These are phyloP conservation scores for Trichoderma atroviride DNA, from an alignment of 2,329 filamentous ascomycete species.

Conservation along the genomic window DNA sequence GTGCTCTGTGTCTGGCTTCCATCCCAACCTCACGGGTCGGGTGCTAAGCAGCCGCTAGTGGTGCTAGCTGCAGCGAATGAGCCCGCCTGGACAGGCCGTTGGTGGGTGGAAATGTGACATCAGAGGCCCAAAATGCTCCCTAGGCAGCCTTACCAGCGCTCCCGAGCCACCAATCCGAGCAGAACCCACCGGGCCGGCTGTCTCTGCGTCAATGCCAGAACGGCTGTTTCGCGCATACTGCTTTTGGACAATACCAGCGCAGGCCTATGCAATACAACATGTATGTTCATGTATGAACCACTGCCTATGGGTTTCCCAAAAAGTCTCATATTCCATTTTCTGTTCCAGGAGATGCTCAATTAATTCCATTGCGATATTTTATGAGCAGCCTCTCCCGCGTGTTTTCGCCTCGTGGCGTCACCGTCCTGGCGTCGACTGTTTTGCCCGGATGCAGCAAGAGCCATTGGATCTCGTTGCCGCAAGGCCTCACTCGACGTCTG, in stretches of 20 bases:
- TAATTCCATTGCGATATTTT: not conserved
- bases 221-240: not conserved
- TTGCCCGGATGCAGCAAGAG: slow-evolving; percentile 24
- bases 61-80: not conserved
- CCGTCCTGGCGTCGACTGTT: slow-evolving; percentile 9
- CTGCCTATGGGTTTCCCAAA: not conserved
- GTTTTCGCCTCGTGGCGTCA: not conserved
- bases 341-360: not conserved
- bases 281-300: not conserved
- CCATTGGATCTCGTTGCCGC: not conserved
- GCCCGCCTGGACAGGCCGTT: not conserved
- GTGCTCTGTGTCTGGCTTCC: not conserved
- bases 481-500: not conserved
- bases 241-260: not conserved
- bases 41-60: not conserved
- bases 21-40: not conserved
- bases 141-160: slow-evolving; percentile 1
- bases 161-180: not conserved
- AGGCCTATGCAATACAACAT: too few relatives aligned
- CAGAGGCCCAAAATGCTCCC: not conserved
- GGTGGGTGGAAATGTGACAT: slow-evolving; percentile 17
- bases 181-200: slow-evolving; percentile 1
- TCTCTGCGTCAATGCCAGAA: not conserved
- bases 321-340: not conserved
- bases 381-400: not conserved